Percentiles rank a stretch among this genome's conserved stretches.
Evolutionary conservation across 495 filamentous ascomycete species (phyloP).

Genomic region (Aspergillus conjunctus): DNA sequence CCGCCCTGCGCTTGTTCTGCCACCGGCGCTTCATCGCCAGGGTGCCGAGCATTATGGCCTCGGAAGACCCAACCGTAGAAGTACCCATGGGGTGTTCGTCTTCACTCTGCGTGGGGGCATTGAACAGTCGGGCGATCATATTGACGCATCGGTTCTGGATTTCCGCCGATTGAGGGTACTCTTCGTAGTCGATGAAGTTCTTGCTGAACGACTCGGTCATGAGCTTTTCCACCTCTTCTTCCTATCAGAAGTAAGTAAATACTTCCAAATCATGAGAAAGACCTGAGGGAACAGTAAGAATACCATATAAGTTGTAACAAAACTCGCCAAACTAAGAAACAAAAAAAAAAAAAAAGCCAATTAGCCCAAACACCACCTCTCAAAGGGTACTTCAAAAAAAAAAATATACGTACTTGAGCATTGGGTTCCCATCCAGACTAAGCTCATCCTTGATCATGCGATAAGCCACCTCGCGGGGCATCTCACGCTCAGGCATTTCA

Average conservation of each 20-base stretch:
- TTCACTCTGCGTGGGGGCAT: constrained; percentile 58
- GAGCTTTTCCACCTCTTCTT: constrained; percentile 87
- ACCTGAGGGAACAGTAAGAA: neutral
- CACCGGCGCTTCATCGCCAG: constrained; percentile 96
- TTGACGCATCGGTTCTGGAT: constrained; percentile 87
- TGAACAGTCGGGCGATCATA: constrained; percentile 84
- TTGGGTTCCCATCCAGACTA: constrained; percentile 53
- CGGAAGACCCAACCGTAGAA: constrained; percentile 81
- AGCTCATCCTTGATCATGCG: constrained; percentile 95
- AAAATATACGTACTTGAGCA: constrained; percentile 67
- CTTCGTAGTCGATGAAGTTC: constrained; percentile 90
- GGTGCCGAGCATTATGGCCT: constrained; percentile 88
- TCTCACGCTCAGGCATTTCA: constrained; percentile 88
- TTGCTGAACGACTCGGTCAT: constrained; percentile 84
- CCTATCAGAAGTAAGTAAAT: constrained; percentile 51
- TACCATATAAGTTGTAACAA: constrained; percentile 91
- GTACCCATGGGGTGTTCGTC: constrained; percentile 70
- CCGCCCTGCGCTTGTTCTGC: constrained; percentile 81
- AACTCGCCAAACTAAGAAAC: constrained; percentile 63
- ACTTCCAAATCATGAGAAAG: neutral
- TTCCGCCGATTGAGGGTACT: constrained; percentile 81
- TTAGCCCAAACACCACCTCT: constrained; percentile 7
- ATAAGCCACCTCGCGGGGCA: constrained; percentile 88
- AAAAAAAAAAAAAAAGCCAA: neutral
- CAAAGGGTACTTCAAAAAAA: neutral